Base-by-base conservation (phyloP, 306 rosid genomes). In the Astragalus glycyphyllos region DNA sequence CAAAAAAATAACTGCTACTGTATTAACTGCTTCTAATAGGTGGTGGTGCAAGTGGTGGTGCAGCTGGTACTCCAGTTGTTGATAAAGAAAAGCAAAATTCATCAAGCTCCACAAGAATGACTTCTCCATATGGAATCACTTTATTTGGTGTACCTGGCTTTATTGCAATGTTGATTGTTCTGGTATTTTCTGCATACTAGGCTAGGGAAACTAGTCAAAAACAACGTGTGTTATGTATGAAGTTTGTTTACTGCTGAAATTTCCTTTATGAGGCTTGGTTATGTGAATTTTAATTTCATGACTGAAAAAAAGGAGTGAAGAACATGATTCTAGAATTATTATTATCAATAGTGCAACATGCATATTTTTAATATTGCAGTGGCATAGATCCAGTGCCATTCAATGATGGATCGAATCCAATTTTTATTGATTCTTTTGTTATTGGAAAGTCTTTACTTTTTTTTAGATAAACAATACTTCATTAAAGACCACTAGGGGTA, bases 111-210 rank as follows among this genome's bases (percentile, higher is more conserved):
- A 4, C 69, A 68, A 56, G 66, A 15, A 62, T 56, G 56, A 74
- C 59, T 51, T 69, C 78, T 49, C 75, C 85, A 3, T 6, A 37
- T 51, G 77, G 76, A 53, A 51, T 34, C 41, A 48, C 29, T 26
- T 61, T 32, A 15, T 65, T 63, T 48, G 64, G 62, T 4, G 57
- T 15, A 11, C 47, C 61, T 57, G 85, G 73, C 23, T 51, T 78
- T 38, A 75, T 62, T 73, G 57, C 71, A 54, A 7, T 79, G 10
- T 61, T 79, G 71, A 47, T 35, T 53, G 66, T 79, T 31, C 69
- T 67, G 12, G 56, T 56, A 49, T 47, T 78, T 62, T 74, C 75
- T 23, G 37, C 72, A 67, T 41, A 47, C 66, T 65, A 67, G 40
- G 53, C 45, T 31, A 42, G 65, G 29, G 54, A 13, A 12, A 40